Base-by-base conservation (phyloP, 2,329 filamentous ascomycete genomes). In the Phyllosticta citriasiana region DNA sequence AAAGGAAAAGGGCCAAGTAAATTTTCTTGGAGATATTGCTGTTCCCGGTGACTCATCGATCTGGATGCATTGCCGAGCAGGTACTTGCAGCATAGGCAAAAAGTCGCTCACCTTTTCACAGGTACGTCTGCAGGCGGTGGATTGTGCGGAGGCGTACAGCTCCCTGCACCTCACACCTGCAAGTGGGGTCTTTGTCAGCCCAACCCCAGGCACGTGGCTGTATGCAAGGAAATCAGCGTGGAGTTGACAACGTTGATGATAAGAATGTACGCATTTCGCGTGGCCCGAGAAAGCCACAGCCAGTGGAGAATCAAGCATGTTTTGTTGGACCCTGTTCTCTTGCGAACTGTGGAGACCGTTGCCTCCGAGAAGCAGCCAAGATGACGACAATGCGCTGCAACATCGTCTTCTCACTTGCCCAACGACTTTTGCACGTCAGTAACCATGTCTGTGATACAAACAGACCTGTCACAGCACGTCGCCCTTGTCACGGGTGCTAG, bases 401-500 rank as follows among this genome's bases (percentile, higher is more conserved):
- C 40, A 47, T 47, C 40, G n/a, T 16, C 40, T 47, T 47, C 40
- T 16, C 14, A 14, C 16, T 47, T n/a, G n/a, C 40, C 40, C 4
- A 7, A 27, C 33, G 16, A 60, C 50, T 25, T 35, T 14, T 22
- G 27, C 19, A 6, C n/a, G n/a, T 47, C 40, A 47, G 40, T n/a
- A 47, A 54, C 52, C 25, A 63, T 61, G 60, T 63, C 47, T 33
- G 47, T 57, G 10, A 50, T 63, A 22, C 63, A 59, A 10, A 61
- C 40, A 35, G 64, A 62, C 58, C 64, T 69, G 1, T 54, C 51
- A n/a, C 63, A 63, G 14, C 65, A 70, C 19, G 62, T 75, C 65
- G 63, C 70, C 26, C 71, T 79, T 35, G 71, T 79, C 27, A 77
- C 75, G 0, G 76, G 76, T 10, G 73, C 73, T 8, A 77, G 76